phyloP scores from a whole-genome alignment of 2,329 filamentous ascomycete genomes.

The Stagonosporopsis rhizophila region DNA sequence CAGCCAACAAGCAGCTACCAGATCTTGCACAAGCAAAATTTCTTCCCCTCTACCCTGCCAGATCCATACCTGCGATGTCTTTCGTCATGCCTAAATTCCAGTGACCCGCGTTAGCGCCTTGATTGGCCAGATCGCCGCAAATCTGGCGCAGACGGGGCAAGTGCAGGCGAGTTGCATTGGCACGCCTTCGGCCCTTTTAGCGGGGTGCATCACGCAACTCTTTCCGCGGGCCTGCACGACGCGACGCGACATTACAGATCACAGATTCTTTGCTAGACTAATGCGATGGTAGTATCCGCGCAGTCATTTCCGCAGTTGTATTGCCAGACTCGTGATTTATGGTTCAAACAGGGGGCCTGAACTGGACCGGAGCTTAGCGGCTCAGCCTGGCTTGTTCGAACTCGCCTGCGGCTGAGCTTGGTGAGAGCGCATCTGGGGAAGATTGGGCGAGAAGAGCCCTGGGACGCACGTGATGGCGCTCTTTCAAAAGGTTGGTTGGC shows the following conservation, averaged over 20 bases:
- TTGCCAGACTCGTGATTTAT: not conserved
- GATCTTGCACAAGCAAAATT: conserved; percentile 1
- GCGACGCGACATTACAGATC: not conserved
- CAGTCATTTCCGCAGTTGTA: not conserved
- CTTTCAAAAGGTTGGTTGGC: too few relatives aligned
- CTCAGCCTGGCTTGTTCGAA: too few relatives aligned
- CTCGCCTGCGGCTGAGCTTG: too few relatives aligned
- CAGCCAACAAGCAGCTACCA: not conserved
- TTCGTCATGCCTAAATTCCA: not conserved
- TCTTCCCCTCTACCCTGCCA: not conserved
- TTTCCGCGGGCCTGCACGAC: not conserved
- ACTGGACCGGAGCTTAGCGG: not conserved
- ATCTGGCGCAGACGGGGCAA: not conserved
- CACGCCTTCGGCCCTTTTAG: conserved; percentile 7
- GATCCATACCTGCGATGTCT: not conserved
- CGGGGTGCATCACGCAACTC: conserved; percentile 5
- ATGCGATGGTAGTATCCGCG: not conserved
- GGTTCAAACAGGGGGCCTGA: not conserved
- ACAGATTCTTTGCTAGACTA: not conserved
- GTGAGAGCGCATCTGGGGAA: not conserved
- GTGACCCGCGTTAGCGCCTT: not conserved
- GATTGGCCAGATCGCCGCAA: conserved; percentile 4
- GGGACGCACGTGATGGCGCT: too few relatives aligned
- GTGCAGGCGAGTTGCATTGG: not conserved
- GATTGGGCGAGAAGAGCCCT: too few relatives aligned